Base-by-base conservation (phyloP, 2,329 filamentous ascomycete genomes). In the Claviceps cyperi region DNA sequence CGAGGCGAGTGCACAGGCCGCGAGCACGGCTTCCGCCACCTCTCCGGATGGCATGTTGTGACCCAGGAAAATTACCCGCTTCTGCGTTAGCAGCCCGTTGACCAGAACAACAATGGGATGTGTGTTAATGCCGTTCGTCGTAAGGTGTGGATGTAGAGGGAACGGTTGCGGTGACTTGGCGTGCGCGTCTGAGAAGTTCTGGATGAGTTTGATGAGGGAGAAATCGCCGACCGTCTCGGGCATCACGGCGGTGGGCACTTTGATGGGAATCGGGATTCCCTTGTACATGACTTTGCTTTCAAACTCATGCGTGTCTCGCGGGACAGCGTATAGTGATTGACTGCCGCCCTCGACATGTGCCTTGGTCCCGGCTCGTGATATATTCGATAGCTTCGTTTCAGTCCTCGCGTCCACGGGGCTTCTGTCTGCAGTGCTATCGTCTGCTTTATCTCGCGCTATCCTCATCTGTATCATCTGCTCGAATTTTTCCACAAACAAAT, bases 191-290 rank as follows among this genome's bases (percentile, higher is more conserved):
- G 87, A 86, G 65, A 97, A 97, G 49, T 86, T 95, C 59, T 95
- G 89, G 56, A 98, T 95, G 49, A 98, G 80, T 66, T 97, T 97
- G 69, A 98, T 86, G 51, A 98, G 76, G 38, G 90, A 97, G 63
- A 98, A 98, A 68, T 98, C 92, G 54, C 92, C 92, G 15, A 98
- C 92, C 0, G 87, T 96, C 71, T 98, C 92, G 2, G 90, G 87
- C 71, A 90, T 91, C 51, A 94, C 78, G 11, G 92, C 90, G 3
- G 91, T 90, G 0, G 92, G 92, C 7, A 98, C 84, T 68, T 97
- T 97, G 69, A 98, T 88, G 1, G 92, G 92, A 28, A 98, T 91
- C 0, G 91, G 91, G 50, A 97, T 92, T 55, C 89, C 88, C 69
- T 96, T 94, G 71, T 98, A 98, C 62, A 91, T 80, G 59, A 98